Conservation (phyloP, 768 basidiomycete genomes). For the Tricholoma matsutake region DNA sequence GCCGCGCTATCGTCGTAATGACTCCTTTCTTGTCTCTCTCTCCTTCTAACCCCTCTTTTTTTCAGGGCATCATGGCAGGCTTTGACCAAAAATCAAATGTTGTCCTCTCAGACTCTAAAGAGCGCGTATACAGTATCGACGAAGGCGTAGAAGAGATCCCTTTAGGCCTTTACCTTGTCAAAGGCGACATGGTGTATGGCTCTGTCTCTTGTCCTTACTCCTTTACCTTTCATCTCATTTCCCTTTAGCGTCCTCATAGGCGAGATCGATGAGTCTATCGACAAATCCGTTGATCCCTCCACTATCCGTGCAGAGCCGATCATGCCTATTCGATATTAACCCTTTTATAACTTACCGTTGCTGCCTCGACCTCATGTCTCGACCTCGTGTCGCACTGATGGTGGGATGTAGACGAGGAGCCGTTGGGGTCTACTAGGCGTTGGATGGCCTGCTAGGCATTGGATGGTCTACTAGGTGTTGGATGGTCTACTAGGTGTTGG, state of each 20-base stretch:
- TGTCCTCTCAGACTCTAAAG: conserved; percentile 90
- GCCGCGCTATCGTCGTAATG: conserved; percentile 91
- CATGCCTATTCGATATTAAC: conserved; percentile 72
- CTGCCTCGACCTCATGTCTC: too few relatives aligned
- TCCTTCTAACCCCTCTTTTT: neutral
- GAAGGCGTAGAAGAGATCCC: conserved; percentile 94
- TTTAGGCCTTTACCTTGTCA: conserved; percentile 93
- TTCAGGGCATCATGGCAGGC: conserved; percentile 84
- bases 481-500: too few relatives aligned
- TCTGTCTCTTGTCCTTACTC: neutral
- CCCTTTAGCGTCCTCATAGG: conserved; percentile 63
- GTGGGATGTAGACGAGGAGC: too few relatives aligned
- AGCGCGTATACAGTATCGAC: conserved; percentile 88
- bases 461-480: too few relatives aligned
- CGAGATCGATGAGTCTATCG: conserved; percentile 81
- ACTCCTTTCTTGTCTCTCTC: conserved; percentile 1
- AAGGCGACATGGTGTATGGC: conserved; percentile 96
- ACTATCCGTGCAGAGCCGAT: conserved; percentile 87
- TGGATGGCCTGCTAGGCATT: too few relatives aligned
- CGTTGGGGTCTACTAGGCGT: too few relatives aligned
- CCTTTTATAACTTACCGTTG: too few relatives aligned
- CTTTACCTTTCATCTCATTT: neutral
- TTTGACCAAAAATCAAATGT: conserved; percentile 96
- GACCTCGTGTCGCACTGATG: too few relatives aligned
- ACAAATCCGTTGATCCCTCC: conserved; percentile 69